Evolutionary conservation across 2,329 filamentous ascomycete species (phyloP).

Genomic region (Polychaeton citri): DNA sequence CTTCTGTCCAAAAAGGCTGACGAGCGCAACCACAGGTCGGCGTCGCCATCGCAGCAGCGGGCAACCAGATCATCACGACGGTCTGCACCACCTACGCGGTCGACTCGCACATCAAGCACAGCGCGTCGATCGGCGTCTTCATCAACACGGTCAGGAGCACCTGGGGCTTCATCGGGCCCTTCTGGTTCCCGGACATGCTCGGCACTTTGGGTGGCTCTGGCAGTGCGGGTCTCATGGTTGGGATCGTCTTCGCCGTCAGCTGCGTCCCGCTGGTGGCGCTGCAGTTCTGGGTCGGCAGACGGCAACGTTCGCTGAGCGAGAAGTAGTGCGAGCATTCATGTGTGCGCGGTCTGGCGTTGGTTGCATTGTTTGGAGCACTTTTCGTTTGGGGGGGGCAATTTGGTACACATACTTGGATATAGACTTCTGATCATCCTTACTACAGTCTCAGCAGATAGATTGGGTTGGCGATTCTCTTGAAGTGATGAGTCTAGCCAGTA

Average conservation of each 20-base stretch:
- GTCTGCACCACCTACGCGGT: constrained; percentile 48
- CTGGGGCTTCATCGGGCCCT: constrained; percentile 38
- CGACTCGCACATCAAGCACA: constrained; percentile 41
- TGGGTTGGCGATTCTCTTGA: no score
- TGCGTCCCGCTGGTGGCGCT: constrained; percentile 14
- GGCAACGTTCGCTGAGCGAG: no score
- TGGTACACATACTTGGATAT: no score
- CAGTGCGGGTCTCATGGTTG: constrained; percentile 25
- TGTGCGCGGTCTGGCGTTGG: no score
- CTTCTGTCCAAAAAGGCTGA: no score
- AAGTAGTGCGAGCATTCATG: no score
- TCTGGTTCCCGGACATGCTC: constrained; percentile 30
- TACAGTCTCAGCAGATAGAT: no score
- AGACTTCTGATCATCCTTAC: no score
- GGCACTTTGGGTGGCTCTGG: constrained; percentile 21
- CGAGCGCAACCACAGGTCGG: constrained; percentile 23
- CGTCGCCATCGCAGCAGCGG: constrained; percentile 35
- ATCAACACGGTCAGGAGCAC: constrained; percentile 43
- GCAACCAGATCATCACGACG: constrained; percentile 49
- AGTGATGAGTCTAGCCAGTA: no score
- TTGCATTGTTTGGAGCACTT: no score
- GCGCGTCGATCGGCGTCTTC: constrained; percentile 44
- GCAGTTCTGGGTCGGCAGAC: constrained; percentile 7
- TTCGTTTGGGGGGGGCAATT: no score
- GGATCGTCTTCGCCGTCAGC: constrained; percentile 15